Conservation (phyloP, 768 basidiomycete genomes). For the Lactarius vividus region DNA sequence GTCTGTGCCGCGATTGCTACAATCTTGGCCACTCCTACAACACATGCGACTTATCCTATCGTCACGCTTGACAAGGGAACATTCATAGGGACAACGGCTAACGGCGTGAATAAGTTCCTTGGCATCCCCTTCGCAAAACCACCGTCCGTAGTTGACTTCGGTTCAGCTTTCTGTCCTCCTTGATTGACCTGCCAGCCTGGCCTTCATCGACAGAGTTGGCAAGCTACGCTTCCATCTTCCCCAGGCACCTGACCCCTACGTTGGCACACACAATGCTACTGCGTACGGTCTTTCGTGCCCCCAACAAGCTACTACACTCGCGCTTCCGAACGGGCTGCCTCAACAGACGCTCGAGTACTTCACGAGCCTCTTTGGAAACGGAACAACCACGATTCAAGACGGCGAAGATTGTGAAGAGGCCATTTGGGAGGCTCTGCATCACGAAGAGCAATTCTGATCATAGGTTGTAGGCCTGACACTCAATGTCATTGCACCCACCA, state of each 20-base stretch:
- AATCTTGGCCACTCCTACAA: not conserved
- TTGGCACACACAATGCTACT: constrained; percentile 22
- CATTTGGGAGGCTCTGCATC: not conserved
- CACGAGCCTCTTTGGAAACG: not conserved
- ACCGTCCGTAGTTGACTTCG: constrained; percentile 33
- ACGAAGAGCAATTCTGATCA: not conserved
- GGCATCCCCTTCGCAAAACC: constrained; percentile 44
- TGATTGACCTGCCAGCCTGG: not conserved
- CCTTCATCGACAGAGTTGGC: constrained; percentile 30
- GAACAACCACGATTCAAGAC: not conserved
- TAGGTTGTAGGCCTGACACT: constrained; percentile 26
- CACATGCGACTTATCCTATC: not conserved
- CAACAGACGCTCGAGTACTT: constrained; percentile 2
- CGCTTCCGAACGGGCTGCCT: not conserved
- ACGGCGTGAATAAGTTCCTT: constrained; percentile 34
- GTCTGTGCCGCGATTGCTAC: not conserved
- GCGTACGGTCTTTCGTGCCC: constrained; percentile 30
- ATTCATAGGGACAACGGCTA: constrained; percentile 32
- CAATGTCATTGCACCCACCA: constrained; percentile 27
- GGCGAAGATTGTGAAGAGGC: constrained; percentile 28
- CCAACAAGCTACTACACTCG: constrained; percentile 21
- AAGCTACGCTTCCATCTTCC: constrained; percentile 41
- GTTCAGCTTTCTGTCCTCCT: not conserved
- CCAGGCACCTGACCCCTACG: constrained; percentile 16
- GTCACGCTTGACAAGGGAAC: constrained; percentile 34